Evolutionary conservation across 2,329 filamentous ascomycete species (phyloP).

Genomic region (Bisporella sp.): DNA sequence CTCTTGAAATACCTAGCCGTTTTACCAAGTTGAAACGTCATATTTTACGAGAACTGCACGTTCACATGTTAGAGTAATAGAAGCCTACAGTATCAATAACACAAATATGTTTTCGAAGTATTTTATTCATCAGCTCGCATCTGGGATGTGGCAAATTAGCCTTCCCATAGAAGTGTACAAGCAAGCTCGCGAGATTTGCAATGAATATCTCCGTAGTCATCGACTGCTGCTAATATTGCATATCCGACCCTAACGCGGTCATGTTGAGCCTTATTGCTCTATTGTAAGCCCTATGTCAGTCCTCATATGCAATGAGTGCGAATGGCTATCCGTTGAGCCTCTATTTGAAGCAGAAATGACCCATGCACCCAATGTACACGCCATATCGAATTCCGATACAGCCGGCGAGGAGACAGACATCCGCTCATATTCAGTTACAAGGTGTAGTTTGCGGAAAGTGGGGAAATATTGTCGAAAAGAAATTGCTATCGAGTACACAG

Average conservation of each 20-base stretch:
- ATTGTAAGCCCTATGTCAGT: too few relatives aligned
- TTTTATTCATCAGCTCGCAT: conserved; percentile 18
- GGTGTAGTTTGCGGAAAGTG: conserved; percentile 17
- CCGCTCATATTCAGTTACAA: conserved; percentile 26
- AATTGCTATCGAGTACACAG: conserved; percentile 18
- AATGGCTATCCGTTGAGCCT: too few relatives aligned
- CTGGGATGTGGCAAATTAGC: not conserved
- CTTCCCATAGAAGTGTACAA: conserved; percentile 4
- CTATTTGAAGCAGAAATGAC: conserved; percentile 1
- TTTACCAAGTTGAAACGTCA: too few relatives aligned
- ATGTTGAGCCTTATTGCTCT: too few relatives aligned
- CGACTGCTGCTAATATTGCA: too few relatives aligned
- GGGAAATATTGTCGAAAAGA: conserved; percentile 19
- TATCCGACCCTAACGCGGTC: too few relatives aligned
- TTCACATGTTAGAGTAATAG: too few relatives aligned
- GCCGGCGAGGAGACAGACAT: conserved; percentile 23
- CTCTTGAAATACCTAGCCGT: too few relatives aligned
- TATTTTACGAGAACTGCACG: too few relatives aligned
- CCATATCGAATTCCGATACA: conserved; percentile 21
- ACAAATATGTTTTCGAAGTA: conserved; percentile 8
- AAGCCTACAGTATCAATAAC: too few relatives aligned
- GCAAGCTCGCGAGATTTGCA: conserved; percentile 15
- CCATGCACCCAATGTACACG: conserved; percentile 23
- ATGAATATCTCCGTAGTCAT: conserved; percentile 3
- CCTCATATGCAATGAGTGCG: too few relatives aligned